A percentile compares a stretch with the other conserved stretches of the same genome.
Evolutionary conservation across 805 yeast genomes (phyloP).

Genomic region (Lipomyces kockii): DNA sequence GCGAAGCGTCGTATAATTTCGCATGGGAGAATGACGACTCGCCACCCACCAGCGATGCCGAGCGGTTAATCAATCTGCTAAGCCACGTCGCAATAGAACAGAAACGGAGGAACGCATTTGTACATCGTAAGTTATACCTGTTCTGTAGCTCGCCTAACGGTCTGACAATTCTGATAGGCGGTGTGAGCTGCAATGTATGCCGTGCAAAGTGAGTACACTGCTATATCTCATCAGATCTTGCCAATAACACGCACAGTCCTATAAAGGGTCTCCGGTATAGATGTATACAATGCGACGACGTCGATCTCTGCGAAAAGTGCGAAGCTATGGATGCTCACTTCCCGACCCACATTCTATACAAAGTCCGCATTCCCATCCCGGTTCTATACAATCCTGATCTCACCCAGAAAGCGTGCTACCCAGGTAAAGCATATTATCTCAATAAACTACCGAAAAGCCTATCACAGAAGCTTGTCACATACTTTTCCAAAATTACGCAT

Average conservation of each 20-base stretch:
- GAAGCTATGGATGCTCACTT: conserved; percentile 42
- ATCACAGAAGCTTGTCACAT: neutral
- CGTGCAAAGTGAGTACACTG: conserved; percentile 27
- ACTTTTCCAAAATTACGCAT: conserved; percentile 13
- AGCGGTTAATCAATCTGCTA: conserved; percentile 24
- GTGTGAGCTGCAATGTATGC: conserved; percentile 43
- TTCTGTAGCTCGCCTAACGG: neutral
- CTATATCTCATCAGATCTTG: neutral
- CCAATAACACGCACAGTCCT: conserved; percentile 41
- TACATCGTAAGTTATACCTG: conserved; percentile 37
- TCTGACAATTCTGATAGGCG: conserved; percentile 18
- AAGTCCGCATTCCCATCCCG: conserved; percentile 43
- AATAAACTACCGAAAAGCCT: conserved; percentile 17
- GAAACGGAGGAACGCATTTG: conserved; percentile 33
- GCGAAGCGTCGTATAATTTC: neutral
- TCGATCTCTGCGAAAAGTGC: conserved; percentile 57
- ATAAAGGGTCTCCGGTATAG: conserved; percentile 55
- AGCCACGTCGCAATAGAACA: conserved; percentile 40
- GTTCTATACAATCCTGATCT: conserved; percentile 40
- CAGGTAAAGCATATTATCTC: conserved; percentile 27
- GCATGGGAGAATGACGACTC: neutral
- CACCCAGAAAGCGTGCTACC: conserved; percentile 36
- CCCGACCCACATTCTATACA: conserved; percentile 39
- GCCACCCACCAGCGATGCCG: neutral
- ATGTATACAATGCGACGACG: conserved; percentile 58